These are phyloP conservation scores for Pichia membranifaciens DNA, from an alignment of 805 yeast species.

Conservation along the genomic window DNA sequence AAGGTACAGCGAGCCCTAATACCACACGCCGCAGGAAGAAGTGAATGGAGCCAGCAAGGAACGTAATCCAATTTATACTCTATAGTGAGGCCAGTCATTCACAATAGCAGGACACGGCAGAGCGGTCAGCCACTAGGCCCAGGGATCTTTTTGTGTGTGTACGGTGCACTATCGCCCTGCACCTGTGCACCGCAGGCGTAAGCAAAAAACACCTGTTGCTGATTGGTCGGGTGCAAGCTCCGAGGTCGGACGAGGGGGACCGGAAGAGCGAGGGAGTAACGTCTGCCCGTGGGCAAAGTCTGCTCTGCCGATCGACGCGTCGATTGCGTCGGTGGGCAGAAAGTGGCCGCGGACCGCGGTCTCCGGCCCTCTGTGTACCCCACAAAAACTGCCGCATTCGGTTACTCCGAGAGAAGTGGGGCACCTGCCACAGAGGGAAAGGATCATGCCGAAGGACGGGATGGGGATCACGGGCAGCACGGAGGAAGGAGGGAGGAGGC, in stretches of 20 bases:
- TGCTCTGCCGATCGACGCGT: neutral
- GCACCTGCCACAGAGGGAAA: neutral
- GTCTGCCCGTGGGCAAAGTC: too few species aligned
- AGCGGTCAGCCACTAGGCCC: too few species aligned
- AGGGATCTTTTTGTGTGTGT: neutral
- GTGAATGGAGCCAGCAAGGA: too few species aligned
- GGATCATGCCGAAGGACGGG: neutral
- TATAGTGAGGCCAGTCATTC: too few species aligned
- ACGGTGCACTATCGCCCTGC: neutral
- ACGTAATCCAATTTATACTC: too few species aligned
- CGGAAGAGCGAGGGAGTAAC: too few species aligned
- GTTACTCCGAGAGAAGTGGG: slow-evolving; percentile 1
- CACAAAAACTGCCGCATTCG: slow-evolving; percentile 2
- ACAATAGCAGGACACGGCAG: too few species aligned
- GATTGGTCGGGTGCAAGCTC: neutral
- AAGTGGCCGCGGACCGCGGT: too few species aligned
- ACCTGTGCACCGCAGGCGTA: neutral
- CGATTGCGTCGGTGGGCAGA: neutral
- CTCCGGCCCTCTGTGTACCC: neutral
- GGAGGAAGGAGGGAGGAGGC: too few species aligned
- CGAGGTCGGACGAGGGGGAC: slow-evolving; percentile 1
- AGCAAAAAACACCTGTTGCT: neutral
- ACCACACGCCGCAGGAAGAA: too few species aligned
- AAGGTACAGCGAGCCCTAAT: too few species aligned
- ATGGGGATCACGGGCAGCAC: neutral